Evolutionary conservation across 371 early-diverging fungal genomes (phyloP).

Genomic region (Mortierella sp.): DNA sequence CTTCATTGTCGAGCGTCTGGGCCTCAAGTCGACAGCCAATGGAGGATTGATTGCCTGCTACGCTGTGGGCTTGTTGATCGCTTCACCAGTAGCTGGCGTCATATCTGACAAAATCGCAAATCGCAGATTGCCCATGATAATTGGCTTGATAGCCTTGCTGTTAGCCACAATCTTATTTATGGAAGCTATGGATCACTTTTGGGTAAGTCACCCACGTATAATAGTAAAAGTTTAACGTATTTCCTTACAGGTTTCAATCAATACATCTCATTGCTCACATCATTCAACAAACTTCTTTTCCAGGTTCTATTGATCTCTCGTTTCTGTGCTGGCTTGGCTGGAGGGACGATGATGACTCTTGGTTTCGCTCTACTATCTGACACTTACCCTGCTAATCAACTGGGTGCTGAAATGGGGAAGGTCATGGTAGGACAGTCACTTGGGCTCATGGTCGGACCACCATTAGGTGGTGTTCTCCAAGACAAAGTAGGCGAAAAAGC

Average conservation of each 20-base stretch:
- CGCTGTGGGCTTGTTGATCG: conserved; percentile 35
- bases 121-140: conserved; percentile 66
- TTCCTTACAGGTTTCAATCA: too few relatives aligned
- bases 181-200: conserved; percentile 60
- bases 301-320: conserved; percentile 65
- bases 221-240: background rate
- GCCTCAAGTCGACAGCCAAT: conserved; percentile 37
- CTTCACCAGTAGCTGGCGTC: conserved; percentile 34
- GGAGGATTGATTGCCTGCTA: conserved; percentile 45
- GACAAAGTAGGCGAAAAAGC: conserved; percentile 72
- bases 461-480: conserved; percentile 58
- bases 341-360: conserved; percentile 72
- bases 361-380: conserved; percentile 72
- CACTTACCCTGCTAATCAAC: conserved; percentile 64
- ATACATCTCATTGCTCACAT: background rate
- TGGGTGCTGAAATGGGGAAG: conserved; percentile 73
- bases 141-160: conserved; percentile 66
- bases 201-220: conserved; percentile 38
- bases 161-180: conserved; percentile 70
- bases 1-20: conserved; percentile 34
- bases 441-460: conserved; percentile 50
- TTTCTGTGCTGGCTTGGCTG: conserved; percentile 71
- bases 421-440: conserved; percentile 52
- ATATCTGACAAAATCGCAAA: conserved; percentile 42
- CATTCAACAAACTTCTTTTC: background rate